Evolutionary conservation across 768 basidiomycete species (phyloP).

Genomic region (Lactarius sp.): DNA sequence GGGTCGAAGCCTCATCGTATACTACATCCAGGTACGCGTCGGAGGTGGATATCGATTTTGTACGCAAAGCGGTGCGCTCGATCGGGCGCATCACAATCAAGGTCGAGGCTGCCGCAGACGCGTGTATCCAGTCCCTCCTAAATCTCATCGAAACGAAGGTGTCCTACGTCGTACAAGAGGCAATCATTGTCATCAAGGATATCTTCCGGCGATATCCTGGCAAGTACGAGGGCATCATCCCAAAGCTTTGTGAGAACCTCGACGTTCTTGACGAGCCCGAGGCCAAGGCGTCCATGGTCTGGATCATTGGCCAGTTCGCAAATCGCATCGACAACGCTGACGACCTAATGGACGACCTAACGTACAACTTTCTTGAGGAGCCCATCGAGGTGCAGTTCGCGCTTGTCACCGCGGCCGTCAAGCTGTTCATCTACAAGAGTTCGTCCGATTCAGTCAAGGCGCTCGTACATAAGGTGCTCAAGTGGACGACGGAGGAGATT

Average conservation of each 20-base stretch:
- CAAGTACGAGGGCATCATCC: conserved; percentile 94
- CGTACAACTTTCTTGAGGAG: conserved; percentile 7
- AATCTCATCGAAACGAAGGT: conserved; percentile 89
- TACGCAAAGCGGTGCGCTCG: conserved; percentile 94
- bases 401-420: conserved; percentile 89
- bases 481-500: conserved; percentile 95
- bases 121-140: conserved; percentile 83
- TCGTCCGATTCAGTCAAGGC: conserved; percentile 80
- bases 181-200: conserved; percentile 95
- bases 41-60: conserved; percentile 97
- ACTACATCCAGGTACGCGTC: conserved; percentile 76
- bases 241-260: conserved; percentile 86
- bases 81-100: conserved; percentile 99
- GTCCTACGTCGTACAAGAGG: conserved; percentile 83
- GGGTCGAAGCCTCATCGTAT: neutral
- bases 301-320: conserved; percentile 97
- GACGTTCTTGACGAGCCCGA: conserved; percentile 93
- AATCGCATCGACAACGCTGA: conserved; percentile 94
- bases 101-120: conserved; percentile 82
- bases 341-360: conserved; percentile 80
- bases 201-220: conserved; percentile 97
- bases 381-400: conserved; percentile 83
- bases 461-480: conserved; percentile 90
- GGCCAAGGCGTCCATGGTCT: conserved; percentile 94
- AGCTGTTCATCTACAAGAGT: conserved; percentile 89